Base-by-base conservation (phyloP, 768 basidiomycete genomes). In the Strobilomyces confusus region DNA sequence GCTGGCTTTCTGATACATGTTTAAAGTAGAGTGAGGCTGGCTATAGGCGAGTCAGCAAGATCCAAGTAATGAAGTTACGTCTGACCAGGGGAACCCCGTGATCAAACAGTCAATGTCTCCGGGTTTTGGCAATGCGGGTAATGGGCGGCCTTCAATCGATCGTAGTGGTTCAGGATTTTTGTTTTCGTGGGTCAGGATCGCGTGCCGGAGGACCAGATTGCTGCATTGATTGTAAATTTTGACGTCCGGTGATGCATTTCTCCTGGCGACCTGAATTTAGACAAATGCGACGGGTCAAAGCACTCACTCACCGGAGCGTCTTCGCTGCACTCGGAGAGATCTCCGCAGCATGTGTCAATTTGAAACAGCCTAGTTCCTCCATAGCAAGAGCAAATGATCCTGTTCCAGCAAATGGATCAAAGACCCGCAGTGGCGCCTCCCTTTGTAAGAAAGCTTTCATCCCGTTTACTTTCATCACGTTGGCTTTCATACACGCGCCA, bases 1-100 rank as follows among this genome's bases (percentile, higher is more conserved):
- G 55, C 82, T 76, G 7, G 82, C 84, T 52, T 75, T 81, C 49
- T 80, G 80, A 61, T 72, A 89, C 80, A 83, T 87, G 63, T 92
- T 92, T 19, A 90, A 65, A 1, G 66, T 64, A 0, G 89, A 91
- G 61, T 91, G 89, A 3, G 83, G 78, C 66, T 90, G 89, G 63
- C 88, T 90, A 52, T 38, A 14, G n/a, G n/a, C 32, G 30, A 22
- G 36, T 63, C 46, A 58, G 26, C n/a, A 38, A 54, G 12, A 48
- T 13, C 29, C 14, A 29, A 22, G 26, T 32, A 25, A 14, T 13
- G 30, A 20, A 58, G 4, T 6, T 12, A 30, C 4, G n/a, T 2
- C 56, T 22, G 51, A 85, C 89, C 90, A 92, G 33, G 90, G 90
- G 58, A 92, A 87, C 0, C 91, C 90, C 17, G 83, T 78, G 13